Percentiles rank a stretch among this genome's conserved stretches.
phyloP scores from a whole-genome alignment of 257 asterid genomes.

The Nicotiana benthamiana region DNA sequence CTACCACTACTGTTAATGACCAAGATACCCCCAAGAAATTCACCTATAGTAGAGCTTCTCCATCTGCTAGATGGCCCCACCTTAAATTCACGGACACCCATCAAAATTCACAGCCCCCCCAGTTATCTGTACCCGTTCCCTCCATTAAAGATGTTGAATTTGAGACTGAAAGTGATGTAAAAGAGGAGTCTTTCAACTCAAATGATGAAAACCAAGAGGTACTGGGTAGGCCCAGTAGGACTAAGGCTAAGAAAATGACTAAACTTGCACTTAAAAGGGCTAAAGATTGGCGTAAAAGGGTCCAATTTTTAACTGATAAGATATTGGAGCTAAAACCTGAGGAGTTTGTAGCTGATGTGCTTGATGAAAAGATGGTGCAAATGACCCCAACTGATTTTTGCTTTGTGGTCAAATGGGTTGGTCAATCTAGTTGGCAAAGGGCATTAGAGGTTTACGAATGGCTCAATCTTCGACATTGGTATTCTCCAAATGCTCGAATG shows the following conservation, averaged over 20 bases:
- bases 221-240: slow-evolving; percentile 59
- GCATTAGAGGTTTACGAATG: slow-evolving; percentile 90
- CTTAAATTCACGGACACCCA: slow-evolving; percentile 45
- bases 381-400: slow-evolving; percentile 96
- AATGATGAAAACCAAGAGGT: slow-evolving; percentile 27
- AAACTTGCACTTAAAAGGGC: slow-evolving; percentile 83
- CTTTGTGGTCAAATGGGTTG: slow-evolving; percentile 81
- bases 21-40: slow-evolving; percentile 47
- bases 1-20: slow-evolving; percentile 23
- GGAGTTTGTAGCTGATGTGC: slow-evolving; percentile 85
- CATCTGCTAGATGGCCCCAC: slow-evolving; percentile 94
- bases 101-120: slow-evolving; percentile 10
- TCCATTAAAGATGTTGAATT: slow-evolving; percentile 4
- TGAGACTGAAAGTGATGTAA: slow-evolving; percentile 8
- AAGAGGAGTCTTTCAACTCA: slow-evolving; percentile 14
- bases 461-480: slow-evolving; percentile 84
- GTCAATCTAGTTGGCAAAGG: slow-evolving; percentile 85
- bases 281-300: slow-evolving; percentile 88
- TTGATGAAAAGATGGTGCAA: slow-evolving; percentile 86
- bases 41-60: slow-evolving; percentile 78
- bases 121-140: slow-evolving; percentile 13
- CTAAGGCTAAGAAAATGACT: slow-evolving; percentile 73
- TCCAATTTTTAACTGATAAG: slow-evolving; percentile 60
- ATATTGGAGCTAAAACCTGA: slow-evolving; percentile 65
- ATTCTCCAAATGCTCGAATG: slow-evolving; percentile 82